Evolutionary conservation across 1,284 basidiomycete species (phyloP).

Genomic region (Puccinia triticina): DNA sequence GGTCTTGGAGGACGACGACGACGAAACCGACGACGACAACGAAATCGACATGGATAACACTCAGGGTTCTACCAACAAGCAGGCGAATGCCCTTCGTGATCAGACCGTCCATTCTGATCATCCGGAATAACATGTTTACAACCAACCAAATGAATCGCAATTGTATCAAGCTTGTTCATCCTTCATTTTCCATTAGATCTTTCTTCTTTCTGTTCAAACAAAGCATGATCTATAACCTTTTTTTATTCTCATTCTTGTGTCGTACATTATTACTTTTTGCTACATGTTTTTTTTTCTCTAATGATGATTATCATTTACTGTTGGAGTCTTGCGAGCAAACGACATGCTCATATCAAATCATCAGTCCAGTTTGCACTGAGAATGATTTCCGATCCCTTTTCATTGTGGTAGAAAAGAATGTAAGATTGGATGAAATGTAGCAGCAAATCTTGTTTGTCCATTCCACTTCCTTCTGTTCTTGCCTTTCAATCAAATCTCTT

Average conservation of each 20-base stretch:
- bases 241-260: neutral
- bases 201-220: neutral
- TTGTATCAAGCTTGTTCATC: neutral
- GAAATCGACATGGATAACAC: neutral
- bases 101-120: neutral
- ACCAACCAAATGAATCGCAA: neutral
- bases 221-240: neutral
- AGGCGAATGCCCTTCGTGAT: neutral
- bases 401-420: no score
- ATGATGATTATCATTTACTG: neutral
- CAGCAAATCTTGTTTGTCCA: no score
- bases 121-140: neutral
- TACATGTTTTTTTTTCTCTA: neutral
- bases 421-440: no score
- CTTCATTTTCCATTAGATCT: neutral
- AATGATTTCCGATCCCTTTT: no score
- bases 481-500: no score
- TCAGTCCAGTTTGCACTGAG: no score
- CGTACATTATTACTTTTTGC: conserved; percentile 7
- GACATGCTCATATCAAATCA: no score
- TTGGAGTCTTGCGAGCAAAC: no score
- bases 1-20: conserved; percentile 49
- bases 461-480: no score
- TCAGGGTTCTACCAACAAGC: neutral
- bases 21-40: conserved; percentile 16